Conservation (phyloP, 2,329 filamentous ascomycete genomes). For the Ophiostoma populinum region DNA sequence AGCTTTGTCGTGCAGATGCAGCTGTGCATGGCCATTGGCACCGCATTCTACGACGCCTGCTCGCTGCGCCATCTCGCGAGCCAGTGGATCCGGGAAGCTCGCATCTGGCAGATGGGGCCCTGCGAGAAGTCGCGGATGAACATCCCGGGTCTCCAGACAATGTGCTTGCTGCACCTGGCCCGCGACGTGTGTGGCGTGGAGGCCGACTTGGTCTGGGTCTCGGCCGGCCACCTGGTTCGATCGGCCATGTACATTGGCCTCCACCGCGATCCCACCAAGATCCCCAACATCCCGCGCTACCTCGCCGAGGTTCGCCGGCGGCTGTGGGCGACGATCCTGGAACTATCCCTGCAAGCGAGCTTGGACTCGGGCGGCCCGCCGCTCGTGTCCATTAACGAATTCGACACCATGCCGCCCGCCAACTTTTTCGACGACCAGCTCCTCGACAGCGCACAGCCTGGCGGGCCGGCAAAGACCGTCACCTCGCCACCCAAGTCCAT, state of each 20-base stretch:
- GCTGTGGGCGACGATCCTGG: slow-evolving; percentile 20
- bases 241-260: slow-evolving; percentile 32
- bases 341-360: slow-evolving; percentile 27
- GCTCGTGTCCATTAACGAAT: slow-evolving; percentile 25
- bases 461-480: background rate
- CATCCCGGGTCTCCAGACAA: slow-evolving; percentile 31
- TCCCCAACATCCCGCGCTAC: slow-evolving; percentile 19
- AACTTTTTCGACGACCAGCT: slow-evolving; percentile 35
- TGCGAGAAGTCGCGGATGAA: slow-evolving; percentile 31
- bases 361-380: slow-evolving; percentile 28
- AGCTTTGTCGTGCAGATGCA: slow-evolving; percentile 35
- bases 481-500: slow-evolving; percentile 17
- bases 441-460: slow-evolving; percentile 13
- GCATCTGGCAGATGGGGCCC: slow-evolving; percentile 29
- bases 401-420: slow-evolving; percentile 28
- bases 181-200: slow-evolving; percentile 25
- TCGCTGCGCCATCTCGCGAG: slow-evolving; percentile 25
- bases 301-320: slow-evolving; percentile 30
- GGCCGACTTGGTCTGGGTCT: slow-evolving; percentile 30
- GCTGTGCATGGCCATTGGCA: slow-evolving; percentile 34
- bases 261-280: slow-evolving; percentile 27
- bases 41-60: slow-evolving; percentile 28
- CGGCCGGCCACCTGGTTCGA: slow-evolving; percentile 25
- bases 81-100: slow-evolving; percentile 35
- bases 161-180: slow-evolving; percentile 33